These are phyloP conservation scores for Candida sithepensis DNA, from an alignment of 805 yeast species.

Conservation along the genomic window DNA sequence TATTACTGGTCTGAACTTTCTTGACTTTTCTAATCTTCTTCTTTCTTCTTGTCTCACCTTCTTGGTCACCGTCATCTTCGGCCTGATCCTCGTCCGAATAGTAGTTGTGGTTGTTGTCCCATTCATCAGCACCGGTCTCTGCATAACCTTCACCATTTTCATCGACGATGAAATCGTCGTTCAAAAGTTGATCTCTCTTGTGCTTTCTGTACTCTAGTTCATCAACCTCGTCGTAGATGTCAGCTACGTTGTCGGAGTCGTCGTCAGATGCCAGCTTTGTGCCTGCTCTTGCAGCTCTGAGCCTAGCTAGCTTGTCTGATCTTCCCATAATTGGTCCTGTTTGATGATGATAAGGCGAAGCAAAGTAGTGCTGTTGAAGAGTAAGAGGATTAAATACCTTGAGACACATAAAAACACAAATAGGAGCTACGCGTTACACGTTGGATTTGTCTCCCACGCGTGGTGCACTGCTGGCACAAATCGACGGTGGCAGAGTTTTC, in stretches of 20 bases:
- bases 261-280: constrained; percentile 43
- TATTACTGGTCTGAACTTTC: constrained; percentile 5
- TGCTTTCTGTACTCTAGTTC: constrained; percentile 73
- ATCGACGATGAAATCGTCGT: constrained; percentile 92
- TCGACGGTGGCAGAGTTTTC: too few species aligned
- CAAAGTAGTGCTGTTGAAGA: too few species aligned
- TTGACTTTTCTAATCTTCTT: constrained; percentile 35
- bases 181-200: constrained; percentile 74
- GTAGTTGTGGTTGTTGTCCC: constrained; percentile 57
- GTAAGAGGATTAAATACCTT: too few species aligned
- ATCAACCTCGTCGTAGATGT: constrained; percentile 84
- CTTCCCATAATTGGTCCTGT: constrained; percentile 19
- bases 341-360: too few species aligned
- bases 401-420: too few species aligned
- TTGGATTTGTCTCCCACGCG: too few species aligned
- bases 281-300: constrained; percentile 62
- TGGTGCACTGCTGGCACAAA: too few species aligned
- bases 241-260: constrained; percentile 44
- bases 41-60: constrained; percentile 22
- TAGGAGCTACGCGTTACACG: neutral
- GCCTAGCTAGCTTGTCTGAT: constrained; percentile 49
- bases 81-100: constrained; percentile 53
- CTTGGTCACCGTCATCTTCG: constrained; percentile 27
- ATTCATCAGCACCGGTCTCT: constrained; percentile 89
- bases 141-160: constrained; percentile 93